Conservation (phyloP, 2,329 filamentous ascomycete genomes). For the Emmonsiellopsis sp. region DNA sequence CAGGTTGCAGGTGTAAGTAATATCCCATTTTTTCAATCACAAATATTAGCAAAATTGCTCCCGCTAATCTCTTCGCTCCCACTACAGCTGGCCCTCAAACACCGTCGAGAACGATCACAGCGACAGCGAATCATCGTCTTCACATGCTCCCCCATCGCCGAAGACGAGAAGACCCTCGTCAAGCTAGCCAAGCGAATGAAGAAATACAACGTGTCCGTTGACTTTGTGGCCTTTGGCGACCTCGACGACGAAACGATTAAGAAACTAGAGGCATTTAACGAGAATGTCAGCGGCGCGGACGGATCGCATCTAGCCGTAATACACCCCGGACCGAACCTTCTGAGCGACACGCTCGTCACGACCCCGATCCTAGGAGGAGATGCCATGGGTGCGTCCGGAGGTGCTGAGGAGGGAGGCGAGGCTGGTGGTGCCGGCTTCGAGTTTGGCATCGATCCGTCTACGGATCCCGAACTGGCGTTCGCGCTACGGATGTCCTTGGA, state of each 20-base stretch:
- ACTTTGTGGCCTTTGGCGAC: slow-evolving; percentile 92
- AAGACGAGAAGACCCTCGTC: slow-evolving; percentile 79
- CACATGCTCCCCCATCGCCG: slow-evolving; percentile 82
- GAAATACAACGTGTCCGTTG: slow-evolving; percentile 89
- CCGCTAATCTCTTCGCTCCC: neutral
- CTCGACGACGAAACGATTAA: slow-evolving; percentile 78
- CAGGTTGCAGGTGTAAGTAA: slow-evolving; percentile 80
- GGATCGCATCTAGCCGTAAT: slow-evolving; percentile 87
- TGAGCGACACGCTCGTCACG: slow-evolving; percentile 83
- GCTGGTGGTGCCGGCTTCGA: slow-evolving; percentile 58
- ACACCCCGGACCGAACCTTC: slow-evolving; percentile 78
- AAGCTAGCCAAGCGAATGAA: slow-evolving; percentile 97
- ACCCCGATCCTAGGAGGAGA: slow-evolving; percentile 87
- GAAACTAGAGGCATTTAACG: slow-evolving; percentile 89
- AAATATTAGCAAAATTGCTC: neutral
- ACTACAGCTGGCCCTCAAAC: slow-evolving; percentile 80
- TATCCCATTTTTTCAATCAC: neutral
- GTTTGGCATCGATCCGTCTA: slow-evolving; percentile 81
- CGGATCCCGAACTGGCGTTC: slow-evolving; percentile 88
- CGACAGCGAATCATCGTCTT: slow-evolving; percentile 95
- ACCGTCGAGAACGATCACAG: slow-evolving; percentile 95
- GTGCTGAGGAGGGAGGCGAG: slow-evolving; percentile 43
- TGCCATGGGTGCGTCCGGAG: slow-evolving; percentile 44
- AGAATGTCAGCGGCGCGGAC: slow-evolving; percentile 82
- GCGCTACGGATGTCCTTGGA: slow-evolving; percentile 96